Conservation (phyloP, 495 filamentous ascomycete species). For the Friedmanniomyces simplex region DNA sequence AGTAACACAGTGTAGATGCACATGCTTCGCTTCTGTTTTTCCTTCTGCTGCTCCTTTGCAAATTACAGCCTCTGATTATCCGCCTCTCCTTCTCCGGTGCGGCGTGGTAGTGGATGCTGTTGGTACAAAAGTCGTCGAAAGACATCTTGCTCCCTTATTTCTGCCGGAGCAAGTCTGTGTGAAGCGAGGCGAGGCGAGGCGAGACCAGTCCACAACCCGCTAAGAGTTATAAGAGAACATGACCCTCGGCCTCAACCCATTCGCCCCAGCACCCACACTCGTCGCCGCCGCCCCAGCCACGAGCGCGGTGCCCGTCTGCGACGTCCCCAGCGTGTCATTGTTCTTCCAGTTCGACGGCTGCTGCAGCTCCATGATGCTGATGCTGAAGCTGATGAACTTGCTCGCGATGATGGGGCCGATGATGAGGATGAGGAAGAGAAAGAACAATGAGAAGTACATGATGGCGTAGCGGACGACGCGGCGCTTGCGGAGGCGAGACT, state of each 20-base stretch:
- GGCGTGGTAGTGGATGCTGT: too few relatives aligned
- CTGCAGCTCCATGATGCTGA: slow-evolving; percentile 46
- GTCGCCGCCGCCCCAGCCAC: background rate
- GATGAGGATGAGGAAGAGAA: slow-evolving; percentile 75
- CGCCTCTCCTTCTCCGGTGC: too few relatives aligned
- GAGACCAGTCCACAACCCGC: too few relatives aligned
- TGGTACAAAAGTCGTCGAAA: too few relatives aligned
- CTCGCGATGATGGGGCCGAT: slow-evolving; percentile 64
- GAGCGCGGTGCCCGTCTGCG: slow-evolving; percentile 7
- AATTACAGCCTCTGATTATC: too few relatives aligned
- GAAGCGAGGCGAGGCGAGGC: too few relatives aligned
- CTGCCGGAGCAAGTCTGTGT: too few relatives aligned
- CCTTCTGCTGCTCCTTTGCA: too few relatives aligned
- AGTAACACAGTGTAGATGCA: too few relatives aligned
- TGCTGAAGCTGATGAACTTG: slow-evolving; percentile 33
- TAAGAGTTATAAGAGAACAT: slow-evolving; percentile 5
- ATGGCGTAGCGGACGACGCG: slow-evolving; percentile 91
- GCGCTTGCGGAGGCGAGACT: slow-evolving; percentile 87
- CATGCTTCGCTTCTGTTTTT: too few relatives aligned
- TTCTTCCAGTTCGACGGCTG: slow-evolving; percentile 64
- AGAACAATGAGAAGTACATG: slow-evolving; percentile 82
- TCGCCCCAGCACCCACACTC: background rate
- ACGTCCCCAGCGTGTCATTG: slow-evolving; percentile 55
- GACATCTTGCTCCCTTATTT: too few relatives aligned
- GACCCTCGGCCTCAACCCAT: background rate